phyloP scores from a whole-genome alignment of 1,284 basidiomycete species.

The Flammula alnicola region DNA sequence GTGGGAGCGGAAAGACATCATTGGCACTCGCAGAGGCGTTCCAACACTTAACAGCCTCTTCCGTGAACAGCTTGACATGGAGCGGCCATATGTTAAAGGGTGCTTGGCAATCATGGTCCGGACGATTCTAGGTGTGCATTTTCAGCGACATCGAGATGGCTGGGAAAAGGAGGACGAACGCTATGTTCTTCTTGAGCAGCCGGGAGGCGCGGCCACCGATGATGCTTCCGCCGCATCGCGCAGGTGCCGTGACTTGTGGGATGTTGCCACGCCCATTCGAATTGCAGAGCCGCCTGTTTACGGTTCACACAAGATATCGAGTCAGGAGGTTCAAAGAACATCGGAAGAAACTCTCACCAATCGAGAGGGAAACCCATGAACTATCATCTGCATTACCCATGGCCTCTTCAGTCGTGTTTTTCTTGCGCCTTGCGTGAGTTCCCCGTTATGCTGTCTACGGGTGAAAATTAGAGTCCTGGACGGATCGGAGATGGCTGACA shows the following conservation, averaged over 20 bases:
- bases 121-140: slow-evolving; percentile 43
- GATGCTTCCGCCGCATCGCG: slow-evolving; percentile 46
- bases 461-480: not conserved
- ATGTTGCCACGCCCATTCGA: slow-evolving; percentile 95
- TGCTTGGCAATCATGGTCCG: slow-evolving; percentile 59
- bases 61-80: slow-evolving; percentile 71
- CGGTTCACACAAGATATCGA: slow-evolving; percentile 3
- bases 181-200: slow-evolving; percentile 48
- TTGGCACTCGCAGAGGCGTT: slow-evolving; percentile 28
- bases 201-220: slow-evolving; percentile 39
- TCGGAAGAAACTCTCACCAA: slow-evolving; percentile 42
- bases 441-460: slow-evolving; percentile 83
- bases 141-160: not conserved
- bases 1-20: slow-evolving; percentile 44
- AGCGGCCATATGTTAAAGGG: slow-evolving; percentile 70
- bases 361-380: slow-evolving; percentile 87
- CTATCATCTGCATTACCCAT: slow-evolving; percentile 91
- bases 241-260: slow-evolving; percentile 64
- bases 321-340: not conserved
- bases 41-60: slow-evolving; percentile 61
- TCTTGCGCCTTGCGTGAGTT: slow-evolving; percentile 74
- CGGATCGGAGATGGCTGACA: not conserved
- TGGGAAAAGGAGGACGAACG: slow-evolving; percentile 39
- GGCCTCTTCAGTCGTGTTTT: slow-evolving; percentile 76
- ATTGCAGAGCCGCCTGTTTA: slow-evolving; percentile 75